Percentiles rank a stretch among this genome's conserved stretches.
These are phyloP conservation scores for Hippophae rhamnoides DNA, from an alignment of 306 rosid species.

Conservation along the genomic window DNA sequence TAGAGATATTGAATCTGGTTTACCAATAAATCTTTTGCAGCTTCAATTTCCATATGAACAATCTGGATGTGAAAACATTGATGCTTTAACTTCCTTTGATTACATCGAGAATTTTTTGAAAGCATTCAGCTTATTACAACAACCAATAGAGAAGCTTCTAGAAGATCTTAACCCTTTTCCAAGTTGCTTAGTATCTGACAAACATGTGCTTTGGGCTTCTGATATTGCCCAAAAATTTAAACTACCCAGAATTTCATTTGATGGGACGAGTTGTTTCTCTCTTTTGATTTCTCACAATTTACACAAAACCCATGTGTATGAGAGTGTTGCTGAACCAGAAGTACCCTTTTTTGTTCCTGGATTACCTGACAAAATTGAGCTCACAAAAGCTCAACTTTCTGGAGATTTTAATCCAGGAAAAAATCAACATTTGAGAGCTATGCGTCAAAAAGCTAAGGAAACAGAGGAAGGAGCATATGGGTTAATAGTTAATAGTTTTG, in stretches of 20 bases:
- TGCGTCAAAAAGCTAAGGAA: background rate
- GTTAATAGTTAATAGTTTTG: constrained; percentile 33
- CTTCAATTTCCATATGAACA: constrained; percentile 7
- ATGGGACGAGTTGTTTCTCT: constrained; percentile 21
- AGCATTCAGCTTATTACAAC: constrained; percentile 1
- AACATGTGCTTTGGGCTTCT: constrained; percentile 13
- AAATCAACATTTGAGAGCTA: background rate
- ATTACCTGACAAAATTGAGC: constrained; percentile 18
- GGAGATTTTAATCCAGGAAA: background rate
- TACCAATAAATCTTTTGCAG: constrained; percentile 4
- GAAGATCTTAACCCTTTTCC: constrained; percentile 1
- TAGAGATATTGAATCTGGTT: constrained; percentile 1
- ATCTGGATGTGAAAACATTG: constrained; percentile 17
- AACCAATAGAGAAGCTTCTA: constrained; percentile 18
- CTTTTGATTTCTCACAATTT: constrained; percentile 11
- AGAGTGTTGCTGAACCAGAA: constrained; percentile 3
- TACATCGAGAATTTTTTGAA: background rate
- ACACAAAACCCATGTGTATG: constrained; percentile 2
- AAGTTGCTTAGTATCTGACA: constrained; percentile 22
- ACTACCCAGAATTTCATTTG: constrained; percentile 18
- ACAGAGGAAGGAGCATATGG: constrained; percentile 32
- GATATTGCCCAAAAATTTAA: constrained; percentile 8
- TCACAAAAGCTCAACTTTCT: constrained; percentile 12
- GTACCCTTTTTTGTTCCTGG: constrained; percentile 19
- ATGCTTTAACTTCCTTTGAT: background rate